phyloP scores from a whole-genome alignment of 768 basidiomycete species.

The Leccinum arenicola region DNA sequence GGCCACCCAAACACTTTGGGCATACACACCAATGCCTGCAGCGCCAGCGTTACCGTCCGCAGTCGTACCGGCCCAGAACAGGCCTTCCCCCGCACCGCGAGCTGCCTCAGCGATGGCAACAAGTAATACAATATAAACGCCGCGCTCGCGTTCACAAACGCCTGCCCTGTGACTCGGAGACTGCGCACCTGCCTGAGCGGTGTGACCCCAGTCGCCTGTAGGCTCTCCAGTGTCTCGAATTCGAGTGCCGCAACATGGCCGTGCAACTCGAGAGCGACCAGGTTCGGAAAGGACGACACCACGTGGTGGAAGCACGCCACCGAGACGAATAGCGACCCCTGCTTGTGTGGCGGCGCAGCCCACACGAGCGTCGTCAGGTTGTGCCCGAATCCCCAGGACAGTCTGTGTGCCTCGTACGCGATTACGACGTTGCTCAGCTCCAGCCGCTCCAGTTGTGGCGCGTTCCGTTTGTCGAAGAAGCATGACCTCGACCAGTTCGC shows the following conservation, averaged over 20 bases:
- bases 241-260: slow-evolving; percentile 15
- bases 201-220: slow-evolving; percentile 2
- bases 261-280: slow-evolving; percentile 19
- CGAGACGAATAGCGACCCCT: slow-evolving; percentile 14
- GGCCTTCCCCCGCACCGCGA: slow-evolving; percentile 14
- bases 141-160: slow-evolving; percentile 9
- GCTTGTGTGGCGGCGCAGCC: slow-evolving; percentile 8
- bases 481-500: slow-evolving; percentile 19
- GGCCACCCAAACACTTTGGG: slow-evolving; percentile 7
- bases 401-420: slow-evolving; percentile 2
- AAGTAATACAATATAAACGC: slow-evolving; percentile 18
- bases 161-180: slow-evolving; percentile 11
- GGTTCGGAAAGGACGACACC: slow-evolving; percentile 20
- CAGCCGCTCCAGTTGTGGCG: slow-evolving; percentile 13
- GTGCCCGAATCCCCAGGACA: slow-evolving; percentile 11
- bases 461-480: slow-evolving; percentile 20
- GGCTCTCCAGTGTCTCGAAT: neutral
- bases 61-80: slow-evolving; percentile 8
- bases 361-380: slow-evolving; percentile 26
- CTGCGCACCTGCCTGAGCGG: slow-evolving; percentile 12
- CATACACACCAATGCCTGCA: slow-evolving; percentile 14
- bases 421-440: slow-evolving; percentile 20
- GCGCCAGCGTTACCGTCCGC: slow-evolving; percentile 10
- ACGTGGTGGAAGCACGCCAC: slow-evolving; percentile 16
- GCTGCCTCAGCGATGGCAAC: slow-evolving; percentile 10